Evolutionary conservation across 345 rosid genomes (phyloP), one percentile per base, ranked within the genome.

Genomic region (Lepidium africanum): DNA sequence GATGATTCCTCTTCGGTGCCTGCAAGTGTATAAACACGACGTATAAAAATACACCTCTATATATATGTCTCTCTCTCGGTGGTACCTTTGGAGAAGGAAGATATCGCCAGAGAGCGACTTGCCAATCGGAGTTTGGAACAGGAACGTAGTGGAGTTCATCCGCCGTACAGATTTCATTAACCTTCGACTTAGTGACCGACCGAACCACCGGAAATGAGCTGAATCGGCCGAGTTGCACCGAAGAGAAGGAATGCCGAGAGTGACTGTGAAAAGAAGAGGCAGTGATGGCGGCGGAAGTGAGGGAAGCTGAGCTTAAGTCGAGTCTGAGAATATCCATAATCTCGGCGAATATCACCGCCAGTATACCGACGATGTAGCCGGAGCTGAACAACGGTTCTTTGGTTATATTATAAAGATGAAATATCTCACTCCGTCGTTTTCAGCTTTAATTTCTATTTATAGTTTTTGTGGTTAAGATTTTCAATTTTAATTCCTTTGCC

Each of bases 51-150:
- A 49, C 9, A 12, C 6, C 5, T 46, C 17, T n/a, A 17, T 9
- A 2, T 45, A n/a, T n/a, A 64, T 19, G 0, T 15, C 7, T 10
- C 5, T 38, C 14, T 42, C 36, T 38, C n/a, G 17, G 5, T 15
- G 0, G 9, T 71, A 76, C 89, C 79, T 61, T 70, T 3, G 88
- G 58, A 9, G 90, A 77, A 70, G 96, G 96, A 59, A 63, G 80
- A 77, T 94, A 91, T 58, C 95, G 90, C 96, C 99, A 91, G 76
- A 94, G 95, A 49, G 97, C 92, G 46, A 83, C 81, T 39, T 86
- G 86, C 96, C 99, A 91, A 15, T 83, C 89, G 40, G 92, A 84
- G 55, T 88, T 78, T 7, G 84, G 70, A 42, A 89, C 84, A 37
- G 90, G 48, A 43, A 84, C 95, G 57, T 84, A 87, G 80, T 91